Conservation (phyloP, 176 grass and related monocot genomes). For the Avena insularis region DNA sequence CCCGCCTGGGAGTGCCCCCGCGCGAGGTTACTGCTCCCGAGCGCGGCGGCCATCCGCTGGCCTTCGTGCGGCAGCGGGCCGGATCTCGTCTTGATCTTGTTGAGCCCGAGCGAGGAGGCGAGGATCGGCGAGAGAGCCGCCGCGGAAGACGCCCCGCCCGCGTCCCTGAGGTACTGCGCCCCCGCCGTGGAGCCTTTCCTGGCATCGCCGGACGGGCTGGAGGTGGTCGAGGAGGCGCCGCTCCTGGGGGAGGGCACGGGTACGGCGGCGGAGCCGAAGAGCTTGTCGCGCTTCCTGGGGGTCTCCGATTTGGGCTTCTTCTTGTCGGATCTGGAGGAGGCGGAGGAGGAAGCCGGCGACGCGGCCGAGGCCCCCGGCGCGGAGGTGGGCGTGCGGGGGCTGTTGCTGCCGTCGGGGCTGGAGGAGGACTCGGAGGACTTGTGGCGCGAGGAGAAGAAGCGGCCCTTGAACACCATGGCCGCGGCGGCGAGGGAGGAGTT, state of each 20-base stretch:
- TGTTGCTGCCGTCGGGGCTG: slow-evolving; percentile 93
- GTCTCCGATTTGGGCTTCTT: slow-evolving; percentile 90
- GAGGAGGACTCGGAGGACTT: slow-evolving; percentile 74
- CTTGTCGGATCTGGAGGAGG: slow-evolving; percentile 87
- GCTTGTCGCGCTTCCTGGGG: slow-evolving; percentile 51
- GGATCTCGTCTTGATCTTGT: slow-evolving; percentile 99
- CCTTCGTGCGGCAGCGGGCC: slow-evolving; percentile 97
- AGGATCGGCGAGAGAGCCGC: slow-evolving; percentile 79
- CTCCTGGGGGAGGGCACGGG: slow-evolving; percentile 44
- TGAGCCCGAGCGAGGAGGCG: slow-evolving; percentile 96
- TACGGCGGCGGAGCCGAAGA: slow-evolving; percentile 50
- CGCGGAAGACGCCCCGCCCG: slow-evolving; percentile 39
- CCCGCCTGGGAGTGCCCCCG: slow-evolving; percentile 57
- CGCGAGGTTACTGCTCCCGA: slow-evolving; percentile 89
- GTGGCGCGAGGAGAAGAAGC: slow-evolving; percentile 93
- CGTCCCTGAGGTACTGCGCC: slow-evolving; percentile 47
- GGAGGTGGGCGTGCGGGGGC: slow-evolving; percentile 78
- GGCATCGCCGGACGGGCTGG: slow-evolving; percentile 48
- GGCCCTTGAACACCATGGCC: slow-evolving; percentile 92
- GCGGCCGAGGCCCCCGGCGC: slow-evolving; percentile 41
- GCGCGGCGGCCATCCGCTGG: slow-evolving; percentile 66
- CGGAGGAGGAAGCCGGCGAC: slow-evolving; percentile 46
- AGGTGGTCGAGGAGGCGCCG: slow-evolving; percentile 42
- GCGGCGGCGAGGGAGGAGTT: slow-evolving; percentile 33
- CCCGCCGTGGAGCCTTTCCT: slow-evolving; percentile 42